Conservation (phyloP, 176 grass and related monocot genomes). For the Oryza australiensis region DNA sequence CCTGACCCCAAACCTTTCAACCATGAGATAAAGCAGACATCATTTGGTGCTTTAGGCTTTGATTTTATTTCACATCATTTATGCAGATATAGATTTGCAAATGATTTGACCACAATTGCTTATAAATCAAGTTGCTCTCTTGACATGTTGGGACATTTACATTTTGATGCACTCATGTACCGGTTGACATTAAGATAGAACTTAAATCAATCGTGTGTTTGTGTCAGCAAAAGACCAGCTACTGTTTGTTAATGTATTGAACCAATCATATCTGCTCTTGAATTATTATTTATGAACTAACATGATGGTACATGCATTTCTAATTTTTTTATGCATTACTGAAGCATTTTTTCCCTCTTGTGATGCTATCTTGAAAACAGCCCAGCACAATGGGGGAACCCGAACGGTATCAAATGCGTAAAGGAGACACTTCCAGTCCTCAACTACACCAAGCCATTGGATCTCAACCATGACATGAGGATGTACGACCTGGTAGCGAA, state of each 20-base stretch:
- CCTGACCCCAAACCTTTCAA: neutral
- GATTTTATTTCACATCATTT: neutral
- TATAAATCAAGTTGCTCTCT: neutral
- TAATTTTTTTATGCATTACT: neutral
- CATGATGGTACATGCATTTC: neutral
- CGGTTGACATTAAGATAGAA: neutral
- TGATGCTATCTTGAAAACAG: conserved; percentile 39
- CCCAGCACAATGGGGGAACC: conserved; percentile 66
- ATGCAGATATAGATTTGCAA: neutral
- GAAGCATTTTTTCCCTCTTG: neutral
- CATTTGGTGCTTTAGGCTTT: conserved; percentile 1
- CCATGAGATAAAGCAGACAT: neutral
- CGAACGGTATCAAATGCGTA: conserved; percentile 58
- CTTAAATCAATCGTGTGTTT: neutral
- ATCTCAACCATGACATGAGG: conserved; percentile 53
- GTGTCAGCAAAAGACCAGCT: conserved; percentile 5
- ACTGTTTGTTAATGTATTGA: neutral
- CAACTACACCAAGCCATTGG: conserved; percentile 48
- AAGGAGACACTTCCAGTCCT: conserved; percentile 68
- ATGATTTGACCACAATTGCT: neutral
- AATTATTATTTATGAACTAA: neutral
- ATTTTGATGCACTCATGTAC: neutral
- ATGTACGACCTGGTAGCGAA: conserved; percentile 52
- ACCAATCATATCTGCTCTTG: neutral
- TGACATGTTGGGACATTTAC: neutral